phyloP scores from a whole-genome alignment of 768 basidiomycete genomes.

The Auriscalpium microsporum region DNA sequence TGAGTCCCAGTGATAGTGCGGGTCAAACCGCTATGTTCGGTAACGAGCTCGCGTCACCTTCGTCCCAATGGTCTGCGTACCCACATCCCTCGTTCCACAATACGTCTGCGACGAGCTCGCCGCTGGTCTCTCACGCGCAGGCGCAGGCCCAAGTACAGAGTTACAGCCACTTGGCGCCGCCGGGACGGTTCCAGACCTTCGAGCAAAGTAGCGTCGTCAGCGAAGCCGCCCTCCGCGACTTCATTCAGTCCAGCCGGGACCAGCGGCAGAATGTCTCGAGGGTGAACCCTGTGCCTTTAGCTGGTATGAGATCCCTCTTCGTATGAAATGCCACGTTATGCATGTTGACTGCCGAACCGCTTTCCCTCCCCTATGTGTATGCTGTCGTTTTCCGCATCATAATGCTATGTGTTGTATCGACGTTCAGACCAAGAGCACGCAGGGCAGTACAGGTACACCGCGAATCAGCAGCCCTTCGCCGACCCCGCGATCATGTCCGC shows the following conservation, averaged over 20 bases:
- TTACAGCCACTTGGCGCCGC: constrained; percentile 27
- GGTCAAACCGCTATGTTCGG: constrained; percentile 40
- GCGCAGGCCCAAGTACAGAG: constrained; percentile 26
- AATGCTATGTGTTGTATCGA: constrained; percentile 14
- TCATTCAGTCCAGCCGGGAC: constrained; percentile 65
- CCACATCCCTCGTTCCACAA: constrained; percentile 35
- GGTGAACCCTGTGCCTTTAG: constrained; percentile 22
- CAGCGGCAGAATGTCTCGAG: constrained; percentile 29
- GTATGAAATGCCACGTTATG: constrained; percentile 27
- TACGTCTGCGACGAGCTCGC: constrained; percentile 33
- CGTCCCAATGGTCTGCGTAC: constrained; percentile 38
- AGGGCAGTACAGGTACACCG: constrained; percentile 28
- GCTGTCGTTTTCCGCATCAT: constrained; percentile 15
- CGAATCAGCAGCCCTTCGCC: constrained; percentile 40
- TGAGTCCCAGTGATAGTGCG: constrained; percentile 39
- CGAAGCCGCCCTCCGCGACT: constrained; percentile 69
- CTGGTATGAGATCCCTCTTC: constrained; percentile 43
- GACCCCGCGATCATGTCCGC: constrained; percentile 81
- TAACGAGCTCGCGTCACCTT: constrained; percentile 28
- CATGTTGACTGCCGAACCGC: constrained; percentile 17
- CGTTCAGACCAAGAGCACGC: constrained; percentile 25
- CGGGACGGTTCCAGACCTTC: constrained; percentile 46
- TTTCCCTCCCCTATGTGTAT: constrained; percentile 14
- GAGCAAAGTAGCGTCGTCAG: constrained; percentile 44
- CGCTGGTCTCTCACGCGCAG: constrained; percentile 38